Evolutionary conservation across 73 alveolate genomes (phyloP).

Genomic region (Paramecium sonneborni): DNA sequence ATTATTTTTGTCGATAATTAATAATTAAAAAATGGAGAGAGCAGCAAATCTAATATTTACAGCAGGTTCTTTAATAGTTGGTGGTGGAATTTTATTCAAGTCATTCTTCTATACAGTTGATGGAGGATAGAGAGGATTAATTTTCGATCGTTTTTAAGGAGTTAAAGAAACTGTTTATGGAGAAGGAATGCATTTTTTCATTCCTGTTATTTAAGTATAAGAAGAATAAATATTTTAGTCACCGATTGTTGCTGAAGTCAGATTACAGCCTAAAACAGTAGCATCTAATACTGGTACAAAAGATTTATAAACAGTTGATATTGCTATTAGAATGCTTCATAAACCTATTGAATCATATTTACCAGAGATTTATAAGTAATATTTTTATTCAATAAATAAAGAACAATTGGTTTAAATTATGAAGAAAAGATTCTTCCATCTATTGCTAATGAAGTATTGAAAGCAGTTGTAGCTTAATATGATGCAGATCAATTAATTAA

Average conservation of each 20-base stretch:
- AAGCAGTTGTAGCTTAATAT: conserved; percentile 83
- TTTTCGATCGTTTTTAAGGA: conserved; percentile 80
- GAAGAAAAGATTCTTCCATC: conserved; percentile 85
- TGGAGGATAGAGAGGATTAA: conserved; percentile 89
- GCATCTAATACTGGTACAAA: conserved; percentile 87
- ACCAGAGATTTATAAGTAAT: conserved; percentile 70
- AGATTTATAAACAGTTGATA: conserved; percentile 82
- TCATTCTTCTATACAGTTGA: conserved; percentile 78
- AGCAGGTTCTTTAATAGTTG: background rate
- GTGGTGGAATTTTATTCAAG: background rate
- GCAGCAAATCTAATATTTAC: background rate
- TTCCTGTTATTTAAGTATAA: conserved; percentile 73
- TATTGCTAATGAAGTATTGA: conserved; percentile 84
- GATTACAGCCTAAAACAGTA: conserved; percentile 76
- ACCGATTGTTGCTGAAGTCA: conserved; percentile 79
- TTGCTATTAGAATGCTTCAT: conserved; percentile 79
- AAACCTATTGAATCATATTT: conserved; percentile 77
- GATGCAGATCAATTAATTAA: conserved; percentile 87
- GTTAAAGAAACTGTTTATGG: conserved; percentile 73
- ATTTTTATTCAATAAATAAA: background rate
- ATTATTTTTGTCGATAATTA: background rate
- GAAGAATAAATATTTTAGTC: conserved; percentile 46
- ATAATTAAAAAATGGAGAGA: conserved; percentile 39
- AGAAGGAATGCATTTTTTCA: conserved; percentile 86
- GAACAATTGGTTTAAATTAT: conserved; percentile 77